Conservation (phyloP, 345 rosid genomes). For the Citrus mangshanensis region DNA sequence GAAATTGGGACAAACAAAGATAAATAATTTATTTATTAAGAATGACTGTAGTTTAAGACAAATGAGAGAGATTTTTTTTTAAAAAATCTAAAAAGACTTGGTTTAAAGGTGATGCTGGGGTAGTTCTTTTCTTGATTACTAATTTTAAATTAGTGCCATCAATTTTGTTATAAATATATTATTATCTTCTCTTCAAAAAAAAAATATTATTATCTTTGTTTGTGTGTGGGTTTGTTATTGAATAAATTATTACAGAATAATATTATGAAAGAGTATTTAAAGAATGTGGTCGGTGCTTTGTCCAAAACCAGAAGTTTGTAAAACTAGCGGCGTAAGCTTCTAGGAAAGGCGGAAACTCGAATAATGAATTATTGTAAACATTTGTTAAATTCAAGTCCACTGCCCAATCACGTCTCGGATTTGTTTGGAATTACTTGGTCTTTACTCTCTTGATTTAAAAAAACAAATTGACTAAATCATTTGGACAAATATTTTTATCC, state of each 20-base stretch:
- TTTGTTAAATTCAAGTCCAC: not conserved
- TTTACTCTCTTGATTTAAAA: too few relatives aligned
- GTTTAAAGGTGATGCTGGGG: slow-evolving; percentile 1
- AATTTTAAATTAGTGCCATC: not conserved
- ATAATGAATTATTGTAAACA: not conserved
- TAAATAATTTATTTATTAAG: not conserved
- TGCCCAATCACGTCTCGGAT: not conserved
- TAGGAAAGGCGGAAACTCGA: not conserved
- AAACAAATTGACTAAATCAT: too few relatives aligned
- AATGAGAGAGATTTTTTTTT: not conserved
- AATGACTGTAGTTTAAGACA: slow-evolving; percentile 5
- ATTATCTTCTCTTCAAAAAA: too few relatives aligned
- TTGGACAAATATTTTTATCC: too few relatives aligned
- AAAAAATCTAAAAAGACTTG: not conserved
- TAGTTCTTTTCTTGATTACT: not conserved
- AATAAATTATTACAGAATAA: not conserved
- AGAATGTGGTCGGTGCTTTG: slow-evolving; percentile 15
- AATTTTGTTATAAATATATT: not conserved
- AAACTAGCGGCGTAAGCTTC: slow-evolving; percentile 29
- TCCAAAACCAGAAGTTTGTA: slow-evolving; percentile 19
- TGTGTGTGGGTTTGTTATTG: not conserved
- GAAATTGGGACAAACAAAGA: not conserved
- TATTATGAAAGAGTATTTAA: not conserved
- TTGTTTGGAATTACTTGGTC: not conserved
- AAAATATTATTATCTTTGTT: not conserved